Conservation (phyloP, 2,329 filamentous ascomycete species). For the Colletotrichum sp. region DNA sequence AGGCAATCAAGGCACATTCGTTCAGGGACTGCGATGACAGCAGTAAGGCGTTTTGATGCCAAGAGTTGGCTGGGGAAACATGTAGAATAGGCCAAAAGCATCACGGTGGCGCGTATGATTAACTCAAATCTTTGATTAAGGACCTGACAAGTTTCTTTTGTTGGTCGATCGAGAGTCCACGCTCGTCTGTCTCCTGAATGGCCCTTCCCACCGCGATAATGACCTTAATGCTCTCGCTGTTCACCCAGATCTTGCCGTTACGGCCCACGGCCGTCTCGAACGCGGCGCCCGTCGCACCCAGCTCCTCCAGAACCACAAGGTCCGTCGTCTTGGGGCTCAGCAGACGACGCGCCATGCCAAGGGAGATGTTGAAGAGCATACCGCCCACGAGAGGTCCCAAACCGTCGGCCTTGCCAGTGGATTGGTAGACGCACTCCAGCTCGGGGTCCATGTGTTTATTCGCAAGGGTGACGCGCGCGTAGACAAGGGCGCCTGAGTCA, state of each 20-base stretch:
- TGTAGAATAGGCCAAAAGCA: slow-evolving; percentile 19
- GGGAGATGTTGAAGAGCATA: slow-evolving; percentile 83
- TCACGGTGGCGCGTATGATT: slow-evolving; percentile 26
- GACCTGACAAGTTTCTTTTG: slow-evolving; percentile 75
- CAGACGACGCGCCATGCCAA: slow-evolving; percentile 81
- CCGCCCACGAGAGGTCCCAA: slow-evolving; percentile 84
- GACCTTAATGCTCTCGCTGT: slow-evolving; percentile 75
- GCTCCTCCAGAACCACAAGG: slow-evolving; percentile 77
- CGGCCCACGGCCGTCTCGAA: slow-evolving; percentile 95
- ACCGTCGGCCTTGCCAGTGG: slow-evolving; percentile 88
- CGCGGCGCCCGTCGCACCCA: slow-evolving; percentile 76
- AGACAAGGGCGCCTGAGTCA: slow-evolving; percentile 77
- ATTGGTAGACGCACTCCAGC: slow-evolving; percentile 84
- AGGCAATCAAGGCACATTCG: background rate
- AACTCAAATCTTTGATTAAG: slow-evolving; percentile 64
- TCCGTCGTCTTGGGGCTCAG: slow-evolving; percentile 68
- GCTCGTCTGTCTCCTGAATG: slow-evolving; percentile 78
- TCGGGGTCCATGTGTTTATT: slow-evolving; percentile 88
- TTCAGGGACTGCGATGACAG: background rate
- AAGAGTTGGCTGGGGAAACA: background rate
- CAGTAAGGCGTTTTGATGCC: slow-evolving; percentile 9
- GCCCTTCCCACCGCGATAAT: slow-evolving; percentile 81
- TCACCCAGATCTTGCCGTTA: slow-evolving; percentile 93
- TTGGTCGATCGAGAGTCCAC: slow-evolving; percentile 63
- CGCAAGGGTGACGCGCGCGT: slow-evolving; percentile 81